These are phyloP conservation scores for Cucurbita ficifolia DNA, from an alignment of 306 rosid genomes.

Conservation along the genomic window DNA sequence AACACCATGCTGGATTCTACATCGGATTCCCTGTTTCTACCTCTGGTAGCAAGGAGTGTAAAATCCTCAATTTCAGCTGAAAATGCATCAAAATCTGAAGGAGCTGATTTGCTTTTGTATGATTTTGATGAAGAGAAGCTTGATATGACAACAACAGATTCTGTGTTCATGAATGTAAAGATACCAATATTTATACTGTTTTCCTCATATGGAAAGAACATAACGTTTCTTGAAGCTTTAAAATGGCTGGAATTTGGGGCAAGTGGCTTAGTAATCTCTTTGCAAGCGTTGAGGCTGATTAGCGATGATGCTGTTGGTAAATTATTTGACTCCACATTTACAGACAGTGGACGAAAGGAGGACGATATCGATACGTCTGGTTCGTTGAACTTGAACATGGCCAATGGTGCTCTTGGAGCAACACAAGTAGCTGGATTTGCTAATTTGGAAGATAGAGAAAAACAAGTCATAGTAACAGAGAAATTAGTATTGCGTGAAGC, in stretches of 20 bases:
- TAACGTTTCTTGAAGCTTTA: slow-evolving; percentile 28
- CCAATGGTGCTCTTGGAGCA: slow-evolving; percentile 23
- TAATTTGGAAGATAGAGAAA: slow-evolving; percentile 66
- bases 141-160: slow-evolving; percentile 19
- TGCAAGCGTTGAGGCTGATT: slow-evolving; percentile 37
- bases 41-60: slow-evolving; percentile 78
- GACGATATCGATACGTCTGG: slow-evolving; percentile 12
- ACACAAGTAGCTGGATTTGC: slow-evolving; percentile 52
- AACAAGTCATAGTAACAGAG: slow-evolving; percentile 49
- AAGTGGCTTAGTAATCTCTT: slow-evolving; percentile 59
- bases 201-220: slow-evolving; percentile 16
- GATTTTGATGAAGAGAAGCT: slow-evolving; percentile 21
- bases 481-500: slow-evolving; percentile 58
- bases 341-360: slow-evolving; percentile 12
- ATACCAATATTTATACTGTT: slow-evolving; percentile 53
- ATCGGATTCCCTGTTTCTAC: slow-evolving; percentile 62
- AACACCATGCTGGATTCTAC: slow-evolving; percentile 64
- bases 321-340: slow-evolving; percentile 23
- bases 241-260: slow-evolving; percentile 50
- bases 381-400: slow-evolving; percentile 13
- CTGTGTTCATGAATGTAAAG: slow-evolving; percentile 50
- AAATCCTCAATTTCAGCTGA: slow-evolving; percentile 45
- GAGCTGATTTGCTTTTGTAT: slow-evolving; percentile 86
- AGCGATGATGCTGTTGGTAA: slow-evolving; percentile 29
- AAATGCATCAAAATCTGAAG: slow-evolving; percentile 71